Evolutionary conservation across 2,329 filamentous ascomycete genomes (phyloP).

Genomic region (Clonostachys rosea): DNA sequence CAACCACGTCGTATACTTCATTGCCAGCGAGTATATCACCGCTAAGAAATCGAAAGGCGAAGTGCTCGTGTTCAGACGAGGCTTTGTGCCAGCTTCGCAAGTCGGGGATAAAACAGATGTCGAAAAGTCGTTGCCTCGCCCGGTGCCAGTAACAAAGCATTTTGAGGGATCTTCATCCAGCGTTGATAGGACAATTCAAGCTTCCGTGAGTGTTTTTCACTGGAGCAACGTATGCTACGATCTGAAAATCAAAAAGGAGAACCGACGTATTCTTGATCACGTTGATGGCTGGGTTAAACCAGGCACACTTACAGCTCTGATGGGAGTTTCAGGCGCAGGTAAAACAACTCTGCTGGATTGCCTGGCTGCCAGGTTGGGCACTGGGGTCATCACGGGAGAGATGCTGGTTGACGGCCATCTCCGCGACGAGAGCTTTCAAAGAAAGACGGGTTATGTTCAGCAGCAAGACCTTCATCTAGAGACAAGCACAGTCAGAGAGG

Average conservation of each 20-base stretch:
- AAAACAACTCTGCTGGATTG: slow-evolving; percentile 7
- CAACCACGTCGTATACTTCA: slow-evolving; percentile 20
- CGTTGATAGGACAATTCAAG: slow-evolving; percentile 2
- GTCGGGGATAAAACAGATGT: slow-evolving; percentile 48
- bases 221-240: slow-evolving; percentile 75
- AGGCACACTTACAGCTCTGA: slow-evolving; percentile 77
- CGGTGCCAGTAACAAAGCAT: slow-evolving; percentile 4
- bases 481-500: slow-evolving; percentile 5
- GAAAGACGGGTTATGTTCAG: slow-evolving; percentile 8
- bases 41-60: slow-evolving; percentile 49
- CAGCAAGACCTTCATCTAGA: slow-evolving; percentile 8
- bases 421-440: slow-evolving; percentile 6
- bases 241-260: slow-evolving; percentile 68
- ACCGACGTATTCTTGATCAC: slow-evolving; percentile 69
- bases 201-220: slow-evolving; percentile 60
- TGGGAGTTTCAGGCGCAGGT: slow-evolving; percentile 46
- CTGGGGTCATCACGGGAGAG: slow-evolving; percentile 7
- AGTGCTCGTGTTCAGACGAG: slow-evolving; percentile 48
- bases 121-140: slow-evolving; percentile 19
- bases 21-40: slow-evolving; percentile 30
- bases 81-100: slow-evolving; percentile 26
- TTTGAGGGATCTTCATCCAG: slow-evolving; percentile 33
- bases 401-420: slow-evolving; percentile 7
- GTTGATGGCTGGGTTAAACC: slow-evolving; percentile 90
- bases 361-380: slow-evolving; percentile 5